Evolutionary conservation across 768 basidiomycete genomes (phyloP), one percentile per base, ranked within the genome.

Genomic region (Clitopilus hobsonii): DNA sequence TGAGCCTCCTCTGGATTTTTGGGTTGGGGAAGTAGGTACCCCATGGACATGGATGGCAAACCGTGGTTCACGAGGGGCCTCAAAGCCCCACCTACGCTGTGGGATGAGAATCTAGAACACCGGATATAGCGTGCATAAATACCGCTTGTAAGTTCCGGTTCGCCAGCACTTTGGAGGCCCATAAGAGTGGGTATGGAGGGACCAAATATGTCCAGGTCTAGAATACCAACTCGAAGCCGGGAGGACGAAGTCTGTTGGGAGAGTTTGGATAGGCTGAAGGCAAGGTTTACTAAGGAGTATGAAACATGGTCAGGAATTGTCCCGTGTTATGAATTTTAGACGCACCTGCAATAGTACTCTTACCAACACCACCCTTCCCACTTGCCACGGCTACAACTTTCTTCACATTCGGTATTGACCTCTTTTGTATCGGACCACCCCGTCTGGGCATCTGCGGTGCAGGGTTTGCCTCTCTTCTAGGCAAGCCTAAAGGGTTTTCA

Each of bases 351-450:
- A 98, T 76, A 0, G 94, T 98, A 58, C 91, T 94, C 71, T 97
- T 98, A 14, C 95, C 95, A n/a, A 97, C 95, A 2, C 95, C 95
- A 23, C 96, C 96, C 65, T 98, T 98, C 4, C 94, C 95, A 59
- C 90, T 92, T 6, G 94, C 90, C 0, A 98, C 92, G 1, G 82
- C 88, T 3, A 98, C 65, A 14, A 95, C 84, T 58, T 85, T 85
- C 61, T 86, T 84, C 6, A 94, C 94, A 61, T 96, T 74, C 0
- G 86, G 78, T 50, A 91, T 82, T 0, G 73, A 63, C 28, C 82
- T 71, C 66, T 84, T 87, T 56, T 74, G 69, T 23, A 82, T 74
- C 1, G 76, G 75, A 2, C 78, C 81, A 1, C 77, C 72, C 58
- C 77, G 74, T 26, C 86, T 78, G 18, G 86, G 85, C 60, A 89